Evolutionary conservation across 371 early-diverging fungal species (phyloP).

Genomic region (Rhizopus delemar): DNA sequence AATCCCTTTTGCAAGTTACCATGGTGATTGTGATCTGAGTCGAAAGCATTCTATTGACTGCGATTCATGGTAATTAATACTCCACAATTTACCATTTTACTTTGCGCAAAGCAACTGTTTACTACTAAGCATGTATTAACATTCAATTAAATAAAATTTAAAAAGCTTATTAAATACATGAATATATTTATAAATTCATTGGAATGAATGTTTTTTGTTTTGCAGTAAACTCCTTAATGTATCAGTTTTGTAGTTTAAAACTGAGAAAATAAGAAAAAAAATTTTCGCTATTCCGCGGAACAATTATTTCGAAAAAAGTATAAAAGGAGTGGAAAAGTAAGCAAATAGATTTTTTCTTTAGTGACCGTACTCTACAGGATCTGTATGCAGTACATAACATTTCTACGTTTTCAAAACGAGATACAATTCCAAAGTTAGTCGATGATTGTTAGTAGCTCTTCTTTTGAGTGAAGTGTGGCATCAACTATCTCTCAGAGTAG

Average conservation of each 20-base stretch:
- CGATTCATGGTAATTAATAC: no score
- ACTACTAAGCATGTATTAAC: no score
- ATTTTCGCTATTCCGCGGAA: neutral
- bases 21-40: no score
- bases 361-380: conserved; percentile 59
- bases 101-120: no score
- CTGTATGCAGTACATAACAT: conserved; percentile 56
- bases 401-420: conserved; percentile 55
- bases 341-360: conserved; percentile 37
- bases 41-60: no score
- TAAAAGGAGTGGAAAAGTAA: conserved; percentile 24
- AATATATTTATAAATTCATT: no score
- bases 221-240: neutral
- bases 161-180: no score
- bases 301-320: conserved; percentile 11
- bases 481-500: neutral
- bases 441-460: conserved; percentile 48
- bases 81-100: no score
- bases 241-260: neutral
- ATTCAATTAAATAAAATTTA: no score
- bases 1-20: no score
- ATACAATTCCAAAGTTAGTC: conserved; percentile 46
- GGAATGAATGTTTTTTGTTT: no score
- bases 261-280: conserved; percentile 7
- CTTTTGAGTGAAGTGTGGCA: conserved; percentile 51